Evolutionary conservation across 2,329 filamentous ascomycete genomes (phyloP).

Genomic region (Zasmidium angulare): DNA sequence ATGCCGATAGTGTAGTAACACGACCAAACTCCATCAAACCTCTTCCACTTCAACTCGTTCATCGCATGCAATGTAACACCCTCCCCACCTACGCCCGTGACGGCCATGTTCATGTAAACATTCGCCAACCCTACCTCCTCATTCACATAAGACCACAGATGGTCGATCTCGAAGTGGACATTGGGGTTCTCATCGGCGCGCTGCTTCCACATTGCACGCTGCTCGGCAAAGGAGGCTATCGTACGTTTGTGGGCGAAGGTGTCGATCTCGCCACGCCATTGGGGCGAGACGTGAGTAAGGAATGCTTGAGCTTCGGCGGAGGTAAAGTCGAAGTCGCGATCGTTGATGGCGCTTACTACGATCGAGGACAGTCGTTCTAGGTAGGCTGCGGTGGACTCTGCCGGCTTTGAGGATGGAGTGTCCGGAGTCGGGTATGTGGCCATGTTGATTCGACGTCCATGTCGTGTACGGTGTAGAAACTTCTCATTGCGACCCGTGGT

Average conservation of each 20-base stretch:
- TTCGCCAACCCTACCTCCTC: neutral
- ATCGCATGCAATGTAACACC: constrained; percentile 4
- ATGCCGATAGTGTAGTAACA: constrained; percentile 2
- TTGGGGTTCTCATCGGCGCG: neutral
- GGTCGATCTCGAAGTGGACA: constrained; percentile 4
- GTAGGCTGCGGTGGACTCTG: neutral
- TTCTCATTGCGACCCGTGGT: no score
- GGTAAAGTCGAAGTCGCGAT: constrained; percentile 3
- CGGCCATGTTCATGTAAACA: constrained; percentile 7
- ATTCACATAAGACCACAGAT: neutral
- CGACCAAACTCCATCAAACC: neutral
- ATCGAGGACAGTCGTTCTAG: constrained; percentile 4
- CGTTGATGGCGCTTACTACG: constrained; percentile 3
- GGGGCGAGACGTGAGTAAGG: constrained; percentile 1
- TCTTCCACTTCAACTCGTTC: constrained; percentile 8
- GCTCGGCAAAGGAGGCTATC: neutral
- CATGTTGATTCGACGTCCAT: neutral
- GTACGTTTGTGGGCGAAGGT: constrained; percentile 1
- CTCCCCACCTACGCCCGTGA: neutral
- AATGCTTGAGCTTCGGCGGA: neutral
- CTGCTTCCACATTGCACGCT: constrained; percentile 4
- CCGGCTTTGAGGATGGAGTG: neutral
- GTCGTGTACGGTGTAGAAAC: no score
- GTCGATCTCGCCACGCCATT: constrained; percentile 5
- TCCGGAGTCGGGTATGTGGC: neutral